Conservation (phyloP, 2,329 filamentous ascomycete species). For the Fusarium penzigii region DNA sequence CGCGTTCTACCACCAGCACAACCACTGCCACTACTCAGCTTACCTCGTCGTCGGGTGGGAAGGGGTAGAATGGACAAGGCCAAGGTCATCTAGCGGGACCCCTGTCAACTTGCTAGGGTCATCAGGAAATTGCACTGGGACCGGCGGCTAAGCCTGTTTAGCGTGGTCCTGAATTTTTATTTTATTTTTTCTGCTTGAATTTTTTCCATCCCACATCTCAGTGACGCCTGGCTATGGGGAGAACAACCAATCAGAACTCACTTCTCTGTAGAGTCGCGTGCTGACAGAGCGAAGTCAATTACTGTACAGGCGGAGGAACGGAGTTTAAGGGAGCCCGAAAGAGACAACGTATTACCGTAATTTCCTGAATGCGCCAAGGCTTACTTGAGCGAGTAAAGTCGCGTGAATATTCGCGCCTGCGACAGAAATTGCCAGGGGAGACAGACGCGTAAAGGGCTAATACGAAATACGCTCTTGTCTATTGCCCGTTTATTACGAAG, state of each 20-base stretch:
- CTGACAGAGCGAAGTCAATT: conserved; percentile 22
- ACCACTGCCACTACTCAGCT: no score
- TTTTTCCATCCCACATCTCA: conserved; percentile 21
- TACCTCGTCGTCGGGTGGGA: conserved; percentile 10
- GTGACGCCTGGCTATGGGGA: not conserved
- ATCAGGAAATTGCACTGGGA: conserved; percentile 30
- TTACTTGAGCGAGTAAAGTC: conserved; percentile 18
- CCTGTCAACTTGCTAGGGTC: conserved; percentile 16
- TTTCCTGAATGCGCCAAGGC: conserved; percentile 29
- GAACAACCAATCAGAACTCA: conserved; percentile 17
- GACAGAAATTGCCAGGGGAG: not conserved
- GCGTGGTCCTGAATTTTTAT: conserved; percentile 1
- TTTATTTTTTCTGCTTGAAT: not conserved
- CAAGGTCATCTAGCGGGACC: not conserved
- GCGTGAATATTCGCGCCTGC: conserved; percentile 20
- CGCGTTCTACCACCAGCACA: no score
- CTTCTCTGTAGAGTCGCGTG: conserved; percentile 16
- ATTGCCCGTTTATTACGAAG: not conserved
- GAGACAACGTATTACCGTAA: conserved; percentile 27
- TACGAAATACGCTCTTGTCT: not conserved
- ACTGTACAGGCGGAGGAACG: conserved; percentile 24
- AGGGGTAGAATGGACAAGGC: not conserved
- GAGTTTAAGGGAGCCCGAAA: conserved; percentile 27
- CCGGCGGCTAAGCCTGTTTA: conserved; percentile 23
- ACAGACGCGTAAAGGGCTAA: not conserved